Percentiles rank a stretch among this genome's conserved stretches.
Conservation (phyloP, 176 grass and related monocot species). For the Ensete ventricosum region DNA sequence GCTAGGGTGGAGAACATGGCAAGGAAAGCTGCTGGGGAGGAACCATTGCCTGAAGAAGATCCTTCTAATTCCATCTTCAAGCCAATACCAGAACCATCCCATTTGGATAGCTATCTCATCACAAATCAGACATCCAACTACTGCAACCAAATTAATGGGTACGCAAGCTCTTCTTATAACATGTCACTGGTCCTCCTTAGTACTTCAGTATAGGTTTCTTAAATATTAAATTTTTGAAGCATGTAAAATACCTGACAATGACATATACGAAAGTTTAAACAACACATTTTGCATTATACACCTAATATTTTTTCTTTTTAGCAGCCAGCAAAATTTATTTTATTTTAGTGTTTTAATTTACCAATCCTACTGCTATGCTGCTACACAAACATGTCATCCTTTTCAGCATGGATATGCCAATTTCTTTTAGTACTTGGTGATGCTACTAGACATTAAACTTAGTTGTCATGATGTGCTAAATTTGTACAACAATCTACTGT, state of each 20-base stretch:
- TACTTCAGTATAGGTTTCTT: background rate
- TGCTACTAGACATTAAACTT: too few species aligned
- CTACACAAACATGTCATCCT: too few species aligned
- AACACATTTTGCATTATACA: too few species aligned
- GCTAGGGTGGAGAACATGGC: conserved; percentile 75
- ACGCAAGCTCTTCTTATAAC: conserved; percentile 5
- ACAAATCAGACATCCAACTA: conserved; percentile 97
- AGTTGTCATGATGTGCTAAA: too few species aligned
- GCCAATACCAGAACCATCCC: conserved; percentile 86
- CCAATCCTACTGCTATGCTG: too few species aligned
- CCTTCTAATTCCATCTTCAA: conserved; percentile 84
- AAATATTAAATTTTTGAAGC: background rate
- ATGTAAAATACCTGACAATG: background rate
- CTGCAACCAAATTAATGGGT: conserved; percentile 97
- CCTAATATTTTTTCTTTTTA: too few species aligned
- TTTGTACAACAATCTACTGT: too few species aligned
- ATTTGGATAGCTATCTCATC: conserved; percentile 86
- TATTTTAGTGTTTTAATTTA: too few species aligned
- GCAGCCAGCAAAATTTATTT: too few species aligned
- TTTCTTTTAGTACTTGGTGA: too few species aligned
- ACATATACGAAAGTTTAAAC: too few species aligned
- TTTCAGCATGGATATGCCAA: too few species aligned
- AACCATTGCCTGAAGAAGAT: conserved; percentile 93
- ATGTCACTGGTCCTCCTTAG: background rate
- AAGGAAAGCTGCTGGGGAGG: conserved; percentile 83